Percentiles rank a stretch among this genome's conserved stretches.
Conservation (phyloP, 805 yeast genomes). For the Lipomyces sp. region DNA sequence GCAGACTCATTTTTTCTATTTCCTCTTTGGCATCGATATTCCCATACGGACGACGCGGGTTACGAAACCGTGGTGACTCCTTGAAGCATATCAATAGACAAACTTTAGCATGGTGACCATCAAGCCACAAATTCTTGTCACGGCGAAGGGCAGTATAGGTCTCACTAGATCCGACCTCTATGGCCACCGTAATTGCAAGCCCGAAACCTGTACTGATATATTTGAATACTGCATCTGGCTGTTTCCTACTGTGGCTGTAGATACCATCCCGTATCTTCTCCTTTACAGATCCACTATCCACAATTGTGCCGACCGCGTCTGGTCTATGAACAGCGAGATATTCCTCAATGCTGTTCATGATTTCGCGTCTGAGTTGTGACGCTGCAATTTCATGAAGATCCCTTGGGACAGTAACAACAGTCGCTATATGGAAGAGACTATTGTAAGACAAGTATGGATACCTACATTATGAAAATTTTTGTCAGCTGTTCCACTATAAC, state of each 20-base stretch:
- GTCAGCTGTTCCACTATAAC: not conserved
- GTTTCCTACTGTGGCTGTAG: not conserved
- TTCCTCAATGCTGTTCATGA: slow-evolving; percentile 5
- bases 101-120: slow-evolving; percentile 3
- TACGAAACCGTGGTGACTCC: slow-evolving; percentile 6
- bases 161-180: slow-evolving; percentile 8
- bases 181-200: not conserved
- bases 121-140: slow-evolving; percentile 7
- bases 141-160: not conserved
- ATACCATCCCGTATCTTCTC: not conserved
- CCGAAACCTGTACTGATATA: slow-evolving; percentile 2
- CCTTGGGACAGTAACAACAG: slow-evolving; percentile 5
- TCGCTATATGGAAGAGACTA: slow-evolving; percentile 1
- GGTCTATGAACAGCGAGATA: slow-evolving; percentile 7
- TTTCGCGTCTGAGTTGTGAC: not conserved
- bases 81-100: not conserved
- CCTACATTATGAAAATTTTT: not conserved
- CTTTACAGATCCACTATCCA: not conserved
- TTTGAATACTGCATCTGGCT: slow-evolving; percentile 5
- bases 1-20: not conserved
- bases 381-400: slow-evolving; percentile 6
- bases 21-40: not conserved
- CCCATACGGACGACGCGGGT: not conserved
- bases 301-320: not conserved
- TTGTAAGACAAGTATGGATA: slow-evolving; percentile 5